phyloP scores from a whole-genome alignment of 1,284 basidiomycete species.

The Irpex sp. region DNA sequence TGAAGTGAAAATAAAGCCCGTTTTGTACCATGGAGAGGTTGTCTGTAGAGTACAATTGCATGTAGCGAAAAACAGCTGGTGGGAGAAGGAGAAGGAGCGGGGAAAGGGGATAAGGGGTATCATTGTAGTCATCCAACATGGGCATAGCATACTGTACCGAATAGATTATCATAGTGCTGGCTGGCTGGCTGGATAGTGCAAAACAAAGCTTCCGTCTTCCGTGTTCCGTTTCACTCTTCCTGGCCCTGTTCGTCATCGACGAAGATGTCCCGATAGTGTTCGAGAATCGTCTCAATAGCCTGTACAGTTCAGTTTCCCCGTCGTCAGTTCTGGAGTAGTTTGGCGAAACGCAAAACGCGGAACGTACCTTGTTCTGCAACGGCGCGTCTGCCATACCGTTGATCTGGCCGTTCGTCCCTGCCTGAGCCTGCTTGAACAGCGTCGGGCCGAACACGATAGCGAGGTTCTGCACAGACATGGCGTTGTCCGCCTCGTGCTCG shows the following conservation, averaged over 20 bases:
- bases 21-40: background rate
- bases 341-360: slow-evolving; percentile 2
- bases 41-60: background rate
- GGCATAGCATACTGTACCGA: background rate
- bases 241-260: slow-evolving; percentile 57
- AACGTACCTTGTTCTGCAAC: slow-evolving; percentile 61
- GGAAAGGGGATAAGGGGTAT: background rate
- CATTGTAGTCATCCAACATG: background rate
- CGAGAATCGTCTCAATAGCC: slow-evolving; percentile 86
- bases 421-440: slow-evolving; percentile 63
- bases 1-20: background rate
- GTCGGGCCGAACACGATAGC: slow-evolving; percentile 98
- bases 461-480: slow-evolving; percentile 93
- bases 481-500: slow-evolving; percentile 75
- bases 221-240: slow-evolving; percentile 9
- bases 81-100: background rate
- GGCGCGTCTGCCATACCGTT: slow-evolving; percentile 54
- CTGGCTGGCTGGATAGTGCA: background rate
- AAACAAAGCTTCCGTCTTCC: background rate
- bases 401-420: slow-evolving; percentile 26
- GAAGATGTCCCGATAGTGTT: slow-evolving; percentile 85
- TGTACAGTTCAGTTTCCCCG: slow-evolving; percentile 25
- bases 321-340: background rate
- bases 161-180: background rate
- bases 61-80: background rate